These are phyloP conservation scores for Capsella rubella DNA, from an alignment of 441 rosid species.

Conservation along the genomic window DNA sequence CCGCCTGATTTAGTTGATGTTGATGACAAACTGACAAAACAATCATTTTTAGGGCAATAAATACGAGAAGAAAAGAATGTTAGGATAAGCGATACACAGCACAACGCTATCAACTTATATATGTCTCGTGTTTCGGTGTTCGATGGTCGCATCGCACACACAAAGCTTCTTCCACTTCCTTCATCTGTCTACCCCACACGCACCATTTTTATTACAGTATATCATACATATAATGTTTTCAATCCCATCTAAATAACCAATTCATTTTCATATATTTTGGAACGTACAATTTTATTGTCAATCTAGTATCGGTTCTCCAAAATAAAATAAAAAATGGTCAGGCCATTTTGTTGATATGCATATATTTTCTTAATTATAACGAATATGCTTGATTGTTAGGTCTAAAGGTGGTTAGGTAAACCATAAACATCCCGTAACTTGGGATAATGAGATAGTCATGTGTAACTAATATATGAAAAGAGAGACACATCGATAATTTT, in stretches of 20 bases:
- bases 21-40: background rate
- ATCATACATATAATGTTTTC: background rate
- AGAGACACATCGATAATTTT: background rate
- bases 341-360: background rate
- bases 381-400: background rate
- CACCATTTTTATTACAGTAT: slow-evolving; percentile 15
- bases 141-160: slow-evolving; percentile 38
- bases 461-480: background rate
- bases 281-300: background rate
- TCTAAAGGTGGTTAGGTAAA: slow-evolving; percentile 11
- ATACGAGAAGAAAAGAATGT: background rate
- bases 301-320: background rate
- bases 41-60: background rate
- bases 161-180: slow-evolving; percentile 37
- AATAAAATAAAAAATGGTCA: background rate
- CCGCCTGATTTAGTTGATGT: background rate
- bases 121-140: slow-evolving; percentile 34
- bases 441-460: background rate
- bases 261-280: background rate
- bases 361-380: background rate
- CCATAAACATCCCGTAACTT: background rate
- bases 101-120: slow-evolving; percentile 14
- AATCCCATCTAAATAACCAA: background rate
- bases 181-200: slow-evolving; percentile 32
- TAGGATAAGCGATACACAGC: slow-evolving; percentile 34